Percentiles rank a stretch among this genome's conserved stretches.
Evolutionary conservation across 495 filamentous ascomycete genomes (phyloP).

Genomic region (Aspergillus baeticus): DNA sequence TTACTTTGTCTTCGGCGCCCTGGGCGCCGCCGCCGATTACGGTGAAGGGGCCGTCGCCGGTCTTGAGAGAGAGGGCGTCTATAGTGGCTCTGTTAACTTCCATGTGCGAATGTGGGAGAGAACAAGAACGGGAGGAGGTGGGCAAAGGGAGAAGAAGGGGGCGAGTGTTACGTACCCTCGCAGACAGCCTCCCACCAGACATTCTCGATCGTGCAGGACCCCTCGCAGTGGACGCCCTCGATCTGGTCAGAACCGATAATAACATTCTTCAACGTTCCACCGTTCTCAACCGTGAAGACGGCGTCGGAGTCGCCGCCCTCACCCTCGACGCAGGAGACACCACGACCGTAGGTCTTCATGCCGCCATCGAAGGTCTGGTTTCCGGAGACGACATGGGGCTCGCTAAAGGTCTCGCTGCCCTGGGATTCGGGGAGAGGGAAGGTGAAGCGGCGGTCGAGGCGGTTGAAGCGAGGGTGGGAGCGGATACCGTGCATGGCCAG

Average conservation of each 20-base stretch:
- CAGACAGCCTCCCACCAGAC: slow-evolving; percentile 41
- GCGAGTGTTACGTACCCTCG: slow-evolving; percentile 28
- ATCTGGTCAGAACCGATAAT: slow-evolving; percentile 46
- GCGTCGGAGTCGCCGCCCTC: slow-evolving; percentile 51
- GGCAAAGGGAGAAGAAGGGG: too few species aligned
- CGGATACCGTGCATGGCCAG: slow-evolving; percentile 1
- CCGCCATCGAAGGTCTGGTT: slow-evolving; percentile 40
- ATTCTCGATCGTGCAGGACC: slow-evolving; percentile 41
- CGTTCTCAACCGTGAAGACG: slow-evolving; percentile 39
- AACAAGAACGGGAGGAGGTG: too few species aligned
- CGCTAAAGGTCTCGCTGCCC: slow-evolving; percentile 20
- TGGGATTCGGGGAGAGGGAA: slow-evolving; percentile 22
- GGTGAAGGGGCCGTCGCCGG: slow-evolving; percentile 36
- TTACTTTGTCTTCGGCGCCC: slow-evolving; percentile 59
- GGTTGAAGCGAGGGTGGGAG: neutral
- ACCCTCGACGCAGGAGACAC: slow-evolving; percentile 38
- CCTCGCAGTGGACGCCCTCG: slow-evolving; percentile 44
- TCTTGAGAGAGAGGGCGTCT: slow-evolving; percentile 19
- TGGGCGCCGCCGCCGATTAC: slow-evolving; percentile 60
- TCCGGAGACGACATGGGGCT: slow-evolving; percentile 33
- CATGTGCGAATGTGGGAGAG: too few species aligned
- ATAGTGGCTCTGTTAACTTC: neutral
- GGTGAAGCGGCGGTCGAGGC: slow-evolving; percentile 12
- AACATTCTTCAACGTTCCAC: slow-evolving; percentile 38
- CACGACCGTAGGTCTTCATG: slow-evolving; percentile 45